Percentiles rank a stretch among this genome's conserved stretches.
Conservation (phyloP, 2,329 filamentous ascomycete genomes). For the Mariannaea elegans region DNA sequence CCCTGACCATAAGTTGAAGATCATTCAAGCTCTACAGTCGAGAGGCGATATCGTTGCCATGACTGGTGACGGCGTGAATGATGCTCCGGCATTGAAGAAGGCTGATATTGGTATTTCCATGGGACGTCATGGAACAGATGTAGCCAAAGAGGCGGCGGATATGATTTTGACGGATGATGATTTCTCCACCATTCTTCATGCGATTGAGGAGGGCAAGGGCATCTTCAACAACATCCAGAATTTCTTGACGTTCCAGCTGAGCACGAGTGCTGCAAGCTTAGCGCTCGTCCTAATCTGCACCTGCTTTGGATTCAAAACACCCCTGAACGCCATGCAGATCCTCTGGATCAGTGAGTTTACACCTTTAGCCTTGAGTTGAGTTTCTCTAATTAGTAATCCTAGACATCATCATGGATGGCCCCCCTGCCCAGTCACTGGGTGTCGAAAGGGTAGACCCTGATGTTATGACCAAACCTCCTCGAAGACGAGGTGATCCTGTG, state of each 20-base stretch:
- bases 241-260: constrained; percentile 97
- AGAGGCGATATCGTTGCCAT: constrained; percentile 97
- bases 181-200: constrained; percentile 89
- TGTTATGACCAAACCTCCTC: constrained; percentile 89
- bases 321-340: constrained; percentile 99
- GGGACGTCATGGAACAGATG: constrained; percentile 93
- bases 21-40: constrained; percentile 88
- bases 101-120: constrained; percentile 98
- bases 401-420: constrained; percentile 99
- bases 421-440: constrained; percentile 94
- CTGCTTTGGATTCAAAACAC: constrained; percentile 91
- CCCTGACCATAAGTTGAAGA: constrained; percentile 98
- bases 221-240: constrained; percentile 99
- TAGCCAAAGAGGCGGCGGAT: constrained; percentile 94
- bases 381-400: constrained; percentile 32
- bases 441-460: constrained; percentile 94
- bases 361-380: background rate
- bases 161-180: constrained; percentile 93
- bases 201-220: constrained; percentile 98
- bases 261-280: constrained; percentile 92
- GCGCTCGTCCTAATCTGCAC: constrained; percentile 93
- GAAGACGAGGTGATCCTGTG: constrained; percentile 86
- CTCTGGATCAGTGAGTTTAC: constrained; percentile 91
- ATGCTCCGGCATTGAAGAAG: constrained; percentile 95
- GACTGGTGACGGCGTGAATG: constrained; percentile 98